A percentile compares a stretch with the other conserved stretches of the same genome.
These are phyloP conservation scores for Flaveria bidentis DNA, from an alignment of 129 eudicot species.

Conservation along the genomic window DNA sequence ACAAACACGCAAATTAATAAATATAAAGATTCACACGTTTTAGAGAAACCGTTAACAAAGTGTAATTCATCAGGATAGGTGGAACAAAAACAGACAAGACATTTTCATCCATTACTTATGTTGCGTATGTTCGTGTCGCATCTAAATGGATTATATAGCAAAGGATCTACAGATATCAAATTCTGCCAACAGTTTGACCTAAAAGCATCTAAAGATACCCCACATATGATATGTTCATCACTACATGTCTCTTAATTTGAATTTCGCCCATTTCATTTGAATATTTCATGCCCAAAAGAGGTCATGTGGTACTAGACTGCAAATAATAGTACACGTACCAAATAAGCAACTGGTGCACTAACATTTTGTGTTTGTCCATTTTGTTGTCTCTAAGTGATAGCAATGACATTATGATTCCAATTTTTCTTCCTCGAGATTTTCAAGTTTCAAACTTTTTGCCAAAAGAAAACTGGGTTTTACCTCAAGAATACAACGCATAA, in stretches of 20 bases:
- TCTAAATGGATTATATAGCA: background rate
- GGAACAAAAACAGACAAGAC: too few relatives aligned
- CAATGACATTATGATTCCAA: conserved; percentile 29
- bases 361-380: conserved; percentile 34
- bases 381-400: conserved; percentile 18
- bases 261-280: background rate
- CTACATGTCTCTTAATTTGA: conserved; percentile 8
- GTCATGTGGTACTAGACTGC: conserved; percentile 38
- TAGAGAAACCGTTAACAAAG: too few relatives aligned
- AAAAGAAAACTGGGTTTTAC: conserved; percentile 13
- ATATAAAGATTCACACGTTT: background rate
- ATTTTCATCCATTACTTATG: background rate
- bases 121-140: background rate
- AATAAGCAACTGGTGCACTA: conserved; percentile 27
- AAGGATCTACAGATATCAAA: background rate
- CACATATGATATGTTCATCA: background rate
- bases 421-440: conserved; percentile 16
- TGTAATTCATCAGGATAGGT: too few relatives aligned
- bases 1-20: too few relatives aligned
- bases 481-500: conserved; percentile 22
- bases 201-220: background rate
- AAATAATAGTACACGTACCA: conserved; percentile 34
- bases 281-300: conserved; percentile 20
- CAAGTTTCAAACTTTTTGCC: conserved; percentile 23
- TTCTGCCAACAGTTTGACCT: background rate